Evolutionary conservation across 768 basidiomycete genomes (phyloP), one percentile per base, ranked within the genome.

Genomic region (Suillus spraguei): DNA sequence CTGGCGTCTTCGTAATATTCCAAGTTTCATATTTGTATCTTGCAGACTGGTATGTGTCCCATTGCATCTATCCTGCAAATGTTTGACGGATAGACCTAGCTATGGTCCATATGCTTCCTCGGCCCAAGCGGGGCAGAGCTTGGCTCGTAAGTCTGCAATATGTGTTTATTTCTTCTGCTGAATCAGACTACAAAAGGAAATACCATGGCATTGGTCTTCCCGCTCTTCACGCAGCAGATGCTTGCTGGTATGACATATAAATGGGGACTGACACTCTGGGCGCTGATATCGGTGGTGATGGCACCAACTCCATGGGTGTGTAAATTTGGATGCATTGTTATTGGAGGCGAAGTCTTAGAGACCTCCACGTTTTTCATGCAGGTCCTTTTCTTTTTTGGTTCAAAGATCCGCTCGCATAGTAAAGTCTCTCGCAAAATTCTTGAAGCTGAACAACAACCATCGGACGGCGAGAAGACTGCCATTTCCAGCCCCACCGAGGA

Each of bases 81-180:
- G 39, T 46, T 46, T 42, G 13, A 56, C 10, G 11, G 38, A n/a
- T 8, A 41, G 20, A 35, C 41, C 17, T 54, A 81, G 81, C 64
- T 79, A 81, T 60, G 76, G 77, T 8, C 70, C 76, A 6, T 86
- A 83, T 65, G 82, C 86, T 1, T 85, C 83, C 7, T 83, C 82
- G 13, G 86, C 84, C 0, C 75, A 85, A 60, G 86, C 85, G 0
- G 86, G 80, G 0, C 83, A 84, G 66, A 81, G 78, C 42, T 74
- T 86, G 42, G 74, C 74, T 61, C 80, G 85, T 77, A 67, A 50
- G 78, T 73, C 38, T 39, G 42, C 33, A 7, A 32, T 22, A 14
- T 38, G 3, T 22, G 16, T 35, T 16, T 33, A 63, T 54, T n/a
- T 32, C 44, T 39, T 13, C 28, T 55, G 2, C 11, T 49, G 11